Percentiles rank a stretch among this genome's conserved stretches.
These are phyloP conservation scores for Tetradesmus lagerheimii DNA, from an alignment of 139 green algal genomes.

Conservation along the genomic window DNA sequence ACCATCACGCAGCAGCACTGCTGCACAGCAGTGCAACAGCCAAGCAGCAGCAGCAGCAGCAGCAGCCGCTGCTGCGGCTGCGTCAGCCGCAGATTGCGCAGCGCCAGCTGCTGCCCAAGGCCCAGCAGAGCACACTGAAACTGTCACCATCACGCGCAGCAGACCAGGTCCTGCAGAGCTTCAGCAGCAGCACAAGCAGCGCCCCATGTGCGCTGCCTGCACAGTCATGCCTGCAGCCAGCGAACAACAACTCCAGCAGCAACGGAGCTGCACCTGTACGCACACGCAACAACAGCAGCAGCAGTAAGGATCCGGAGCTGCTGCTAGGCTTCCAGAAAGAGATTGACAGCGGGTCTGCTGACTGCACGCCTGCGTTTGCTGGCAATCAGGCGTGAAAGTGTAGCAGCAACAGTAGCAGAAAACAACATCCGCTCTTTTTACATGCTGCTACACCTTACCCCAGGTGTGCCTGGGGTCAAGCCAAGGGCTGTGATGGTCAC, in stretches of 20 bases:
- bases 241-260: background rate
- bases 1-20: background rate
- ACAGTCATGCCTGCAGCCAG: background rate
- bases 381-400: background rate
- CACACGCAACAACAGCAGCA: background rate
- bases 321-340: background rate
- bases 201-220: background rate
- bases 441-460: no score
- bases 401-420: no score
- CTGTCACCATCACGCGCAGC: background rate
- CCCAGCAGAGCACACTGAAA: background rate
- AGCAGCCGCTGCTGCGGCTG: background rate
- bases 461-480: background rate
- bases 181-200: background rate
- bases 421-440: no score
- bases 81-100: no score
- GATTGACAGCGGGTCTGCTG: background rate
- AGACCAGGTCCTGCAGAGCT: background rate
- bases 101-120: slow-evolving; percentile 3
- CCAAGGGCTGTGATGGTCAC: no score
- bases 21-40: background rate
- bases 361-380: background rate
- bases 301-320: background rate
- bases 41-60: background rate
- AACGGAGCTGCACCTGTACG: background rate